Evolutionary conservation across 78 protist genomes (phyloP).

Genomic region (Dictyostelium firmibasis): DNA sequence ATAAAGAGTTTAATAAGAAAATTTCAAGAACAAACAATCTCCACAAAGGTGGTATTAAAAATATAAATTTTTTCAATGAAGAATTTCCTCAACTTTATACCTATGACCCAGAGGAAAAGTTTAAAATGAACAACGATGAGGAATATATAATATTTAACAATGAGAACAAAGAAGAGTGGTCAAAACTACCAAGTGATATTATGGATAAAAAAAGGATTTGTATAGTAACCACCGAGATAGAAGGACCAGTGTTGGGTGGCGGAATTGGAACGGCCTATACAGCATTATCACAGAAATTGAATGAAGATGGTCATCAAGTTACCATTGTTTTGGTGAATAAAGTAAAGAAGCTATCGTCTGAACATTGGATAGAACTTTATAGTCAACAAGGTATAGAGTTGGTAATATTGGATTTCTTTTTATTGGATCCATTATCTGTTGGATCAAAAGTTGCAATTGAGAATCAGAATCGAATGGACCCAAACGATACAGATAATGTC

Average conservation of each 20-base stretch:
- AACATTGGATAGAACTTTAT: constrained; percentile 46
- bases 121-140: not conserved
- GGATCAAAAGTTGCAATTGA: not conserved
- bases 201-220: not conserved
- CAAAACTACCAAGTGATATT: not conserved
- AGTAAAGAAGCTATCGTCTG: constrained; percentile 8
- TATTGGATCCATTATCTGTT: not conserved
- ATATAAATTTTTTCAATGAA: not conserved
- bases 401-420: not conserved
- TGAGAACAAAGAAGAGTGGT: not conserved
- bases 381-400: not conserved
- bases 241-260: constrained; percentile 72
- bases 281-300: constrained; percentile 41
- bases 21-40: not conserved
- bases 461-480: not conserved
- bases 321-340: constrained; percentile 44
- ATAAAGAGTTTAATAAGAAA: not conserved
- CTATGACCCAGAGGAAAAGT: not conserved
- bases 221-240: constrained; percentile 66
- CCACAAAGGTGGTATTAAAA: not conserved
- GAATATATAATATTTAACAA: not conserved
- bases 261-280: constrained; percentile 77
- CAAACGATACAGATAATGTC: not conserved
- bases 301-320: constrained; percentile 42
- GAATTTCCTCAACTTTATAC: constrained; percentile 2